Percentiles rank a stretch among this genome's conserved stretches.
Evolutionary conservation across 768 basidiomycete species (phyloP).

Genomic region (Sarcodon aspratus): DNA sequence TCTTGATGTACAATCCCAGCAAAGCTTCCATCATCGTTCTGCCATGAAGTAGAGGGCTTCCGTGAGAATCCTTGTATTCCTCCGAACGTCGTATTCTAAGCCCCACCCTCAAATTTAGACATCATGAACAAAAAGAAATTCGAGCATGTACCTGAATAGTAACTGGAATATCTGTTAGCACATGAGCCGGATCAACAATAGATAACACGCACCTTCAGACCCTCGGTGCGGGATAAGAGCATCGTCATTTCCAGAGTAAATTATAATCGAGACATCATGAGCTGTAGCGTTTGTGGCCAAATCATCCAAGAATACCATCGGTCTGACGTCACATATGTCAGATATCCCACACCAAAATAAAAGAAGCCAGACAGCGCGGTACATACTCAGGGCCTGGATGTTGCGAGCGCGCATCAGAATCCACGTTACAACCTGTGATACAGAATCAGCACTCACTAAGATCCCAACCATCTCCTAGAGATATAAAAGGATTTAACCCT

Average conservation of each 20-base stretch:
- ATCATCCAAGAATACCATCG: conserved; percentile 52
- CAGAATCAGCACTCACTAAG: no score
- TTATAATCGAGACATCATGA: conserved; percentile 37
- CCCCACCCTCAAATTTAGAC: neutral
- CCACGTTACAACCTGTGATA: no score
- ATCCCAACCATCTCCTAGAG: no score
- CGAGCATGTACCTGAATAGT: conserved; percentile 1
- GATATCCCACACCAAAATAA: neutral
- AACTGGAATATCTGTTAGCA: neutral
- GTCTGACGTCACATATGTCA: conserved; percentile 20
- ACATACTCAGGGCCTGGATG: neutral
- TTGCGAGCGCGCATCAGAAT: no score
- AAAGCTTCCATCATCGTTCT: conserved; percentile 41
- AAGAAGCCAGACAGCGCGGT: neutral
- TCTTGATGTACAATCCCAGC: conserved; percentile 70
- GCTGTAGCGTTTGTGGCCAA: conserved; percentile 55
- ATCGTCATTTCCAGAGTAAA: conserved; percentile 65
- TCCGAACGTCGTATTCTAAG: conserved; percentile 68
- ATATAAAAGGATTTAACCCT: neutral
- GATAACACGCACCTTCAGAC: conserved; percentile 38
- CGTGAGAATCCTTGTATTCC: conserved; percentile 66
- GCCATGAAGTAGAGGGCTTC: conserved; percentile 59
- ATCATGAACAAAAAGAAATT: no score
- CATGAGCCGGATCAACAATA: neutral
- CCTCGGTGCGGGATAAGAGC: conserved; percentile 50